Base-by-base conservation (phyloP, 1,284 basidiomycete genomes). In the Ustilago esculenta region DNA sequence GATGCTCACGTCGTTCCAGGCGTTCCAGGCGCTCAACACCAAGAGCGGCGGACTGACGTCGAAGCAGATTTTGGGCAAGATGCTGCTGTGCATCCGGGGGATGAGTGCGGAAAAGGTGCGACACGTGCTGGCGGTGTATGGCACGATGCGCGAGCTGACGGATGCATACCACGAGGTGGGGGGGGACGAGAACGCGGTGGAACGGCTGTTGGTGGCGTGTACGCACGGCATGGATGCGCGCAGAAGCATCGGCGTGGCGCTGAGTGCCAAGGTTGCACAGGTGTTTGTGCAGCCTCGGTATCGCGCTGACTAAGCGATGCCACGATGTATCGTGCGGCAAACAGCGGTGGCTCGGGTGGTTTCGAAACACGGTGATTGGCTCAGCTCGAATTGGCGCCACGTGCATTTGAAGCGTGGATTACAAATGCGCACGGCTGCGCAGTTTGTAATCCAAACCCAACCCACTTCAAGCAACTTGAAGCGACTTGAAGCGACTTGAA, bases 81-180 rank as follows among this genome's bases (percentile, higher is more conserved):
- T 87, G 86, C 76, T 87, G 30, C 73, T 85, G 25, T 84, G 84
- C 51, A 79, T 87, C 58, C 82, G 82, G 34, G 86, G 86, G 4
- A 83, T 87, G 81, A 84, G 83, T 35, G 82, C 84, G 0, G 86
- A 87, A 69, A 84, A 85, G 58, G 85, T 84, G 11, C 76, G 81
- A 9, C 83, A 83, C 11, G 75, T 86, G 20, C 63, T 86, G 20
- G 82, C 84, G 21, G 52, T 79, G 14, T 87, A 84, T 83, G 82
- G 84, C 15, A 86, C 85, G 14, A 83, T 85, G 4, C 58, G 72
- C n/a, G 76, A 70, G 18, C 72, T 86, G 44, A 84, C 81, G 72
- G 79, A 83, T 15, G 84, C 81, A 0, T 82, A 84, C 64, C 61
- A 77, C 35, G 58, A 69, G 45, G 58, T 64, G 10, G 65, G n/a